phyloP scores from a whole-genome alignment of 495 filamentous ascomycete species.

The Hypoxylon fuscum region DNA sequence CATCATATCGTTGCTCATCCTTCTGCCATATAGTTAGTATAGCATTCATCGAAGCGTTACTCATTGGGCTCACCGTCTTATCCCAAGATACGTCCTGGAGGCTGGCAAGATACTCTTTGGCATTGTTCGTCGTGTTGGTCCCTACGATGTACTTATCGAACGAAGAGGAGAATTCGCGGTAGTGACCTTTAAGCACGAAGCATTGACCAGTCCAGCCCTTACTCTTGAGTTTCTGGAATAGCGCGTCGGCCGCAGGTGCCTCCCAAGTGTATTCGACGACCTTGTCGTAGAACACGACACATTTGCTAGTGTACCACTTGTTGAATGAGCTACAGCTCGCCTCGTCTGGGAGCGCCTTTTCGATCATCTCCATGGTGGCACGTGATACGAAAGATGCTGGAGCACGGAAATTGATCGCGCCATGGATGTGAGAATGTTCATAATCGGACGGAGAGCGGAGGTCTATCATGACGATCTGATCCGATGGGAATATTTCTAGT shows the following conservation, averaged over 20 bases:
- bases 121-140: conserved; percentile 50
- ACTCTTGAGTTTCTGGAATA: conserved; percentile 50
- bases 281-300: conserved; percentile 59
- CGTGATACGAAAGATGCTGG: conserved; percentile 52
- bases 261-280: conserved; percentile 57
- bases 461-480: conserved; percentile 55
- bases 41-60: background rate
- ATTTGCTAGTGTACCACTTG: conserved; percentile 55
- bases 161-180: conserved; percentile 56
- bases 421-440: conserved; percentile 56
- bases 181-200: conserved; percentile 60
- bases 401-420: conserved; percentile 57
- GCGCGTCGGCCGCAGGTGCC: conserved; percentile 52
- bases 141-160: conserved; percentile 57
- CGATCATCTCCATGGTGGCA: conserved; percentile 59
- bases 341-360: conserved; percentile 55
- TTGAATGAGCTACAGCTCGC: conserved; percentile 53
- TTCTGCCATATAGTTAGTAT: conserved; percentile 38
- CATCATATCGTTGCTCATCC: conserved; percentile 48
- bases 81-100: conserved; percentile 44
- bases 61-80: conserved; percentile 37
- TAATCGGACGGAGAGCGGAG: conserved; percentile 54
- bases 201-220: conserved; percentile 56
- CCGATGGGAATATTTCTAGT: conserved; percentile 55
- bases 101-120: conserved; percentile 53